A percentile compares a stretch with the other conserved stretches of the same genome.
Conservation (phyloP, 1,139 yeast species). For the Schizosaccharomyces versatilis region DNA sequence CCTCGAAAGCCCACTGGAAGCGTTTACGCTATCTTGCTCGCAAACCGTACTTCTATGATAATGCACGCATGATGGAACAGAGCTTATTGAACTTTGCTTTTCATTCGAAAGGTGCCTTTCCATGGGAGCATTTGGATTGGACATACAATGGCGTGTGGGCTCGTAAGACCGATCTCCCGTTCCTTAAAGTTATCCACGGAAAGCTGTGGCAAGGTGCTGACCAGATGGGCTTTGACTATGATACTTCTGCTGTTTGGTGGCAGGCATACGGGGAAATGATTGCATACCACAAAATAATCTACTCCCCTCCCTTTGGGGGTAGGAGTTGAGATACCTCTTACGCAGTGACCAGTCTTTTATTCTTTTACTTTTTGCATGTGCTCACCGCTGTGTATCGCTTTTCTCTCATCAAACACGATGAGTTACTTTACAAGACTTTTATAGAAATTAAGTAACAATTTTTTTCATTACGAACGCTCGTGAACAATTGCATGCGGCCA, state of each 20-base stretch:
- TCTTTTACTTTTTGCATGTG: no score
- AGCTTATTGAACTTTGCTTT: slow-evolving; percentile 1
- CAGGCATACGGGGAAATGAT: neutral
- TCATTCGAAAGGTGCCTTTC: neutral
- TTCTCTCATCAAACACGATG: no score
- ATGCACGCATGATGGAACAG: slow-evolving; percentile 2
- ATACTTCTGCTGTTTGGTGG: slow-evolving; percentile 2
- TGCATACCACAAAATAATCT: neutral
- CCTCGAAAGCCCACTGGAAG: neutral
- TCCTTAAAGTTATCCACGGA: neutral
- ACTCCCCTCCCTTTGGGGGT: no score
- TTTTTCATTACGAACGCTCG: no score
- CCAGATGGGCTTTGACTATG: neutral
- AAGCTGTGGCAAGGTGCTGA: slow-evolving; percentile 1
- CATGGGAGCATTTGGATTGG: neutral
- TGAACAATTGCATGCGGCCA: no score
- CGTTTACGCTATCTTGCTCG: neutral
- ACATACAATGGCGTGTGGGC: slow-evolving; percentile 3
- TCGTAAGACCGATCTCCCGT: neutral
- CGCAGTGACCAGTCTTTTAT: no score
- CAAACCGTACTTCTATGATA: neutral
- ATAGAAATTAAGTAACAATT: no score
- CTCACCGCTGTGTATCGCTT: no score
- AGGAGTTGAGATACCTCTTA: no score
- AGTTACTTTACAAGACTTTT: no score